Evolutionary conservation across 2,329 filamentous ascomycete genomes (phyloP), one percentile per base, ranked within the genome.

Genomic region (Fusarium duplospermum): DNA sequence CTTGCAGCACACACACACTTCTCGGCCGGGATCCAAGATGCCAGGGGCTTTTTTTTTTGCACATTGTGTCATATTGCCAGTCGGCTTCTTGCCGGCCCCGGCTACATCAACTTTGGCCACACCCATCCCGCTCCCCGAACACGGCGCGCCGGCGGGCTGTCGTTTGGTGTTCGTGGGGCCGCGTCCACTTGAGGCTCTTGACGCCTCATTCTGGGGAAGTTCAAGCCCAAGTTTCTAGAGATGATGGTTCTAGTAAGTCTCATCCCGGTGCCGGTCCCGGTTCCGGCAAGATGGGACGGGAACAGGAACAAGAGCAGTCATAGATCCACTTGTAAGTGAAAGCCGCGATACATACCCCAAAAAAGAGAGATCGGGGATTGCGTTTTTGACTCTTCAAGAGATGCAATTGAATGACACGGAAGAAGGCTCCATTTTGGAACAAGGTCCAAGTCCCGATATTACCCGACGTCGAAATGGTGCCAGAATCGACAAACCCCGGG

Each of bases 81-180:
- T 76, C 69, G 62, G 66, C 67, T 69, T 57, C 38, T 75, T 75
- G 20, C 76, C 72, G 76, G 74, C 59, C 66, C 74, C 70, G 68
- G 67, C 60, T 58, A 36, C 58, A 31, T 20, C 31, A 22, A 16
- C 54, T 57, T 57, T 29, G 29, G 29, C 58, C 36, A 61, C 59
- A 22, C 27, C 59, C 59, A 47, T 42, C 47, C 54, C 54, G 27
- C 47, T 35, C 54, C 54, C 54, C 54, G 54, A 58, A 58, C 33
- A 58, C 54, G 54, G 54, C 54, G 54, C n/a, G 54, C 20, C 61
- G 52, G 59, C 36, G 24, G 40, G 40, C 40, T 13, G 40, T 45
- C 20, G 40, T 70, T 70, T 11, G 18, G 36, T 31, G 57, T 62
- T 62, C 59, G 59, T 62, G 59, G 42, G 22, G 38, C 20, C 33